Conservation (phyloP, 306 rosid species). For the Lupinus albus region DNA sequence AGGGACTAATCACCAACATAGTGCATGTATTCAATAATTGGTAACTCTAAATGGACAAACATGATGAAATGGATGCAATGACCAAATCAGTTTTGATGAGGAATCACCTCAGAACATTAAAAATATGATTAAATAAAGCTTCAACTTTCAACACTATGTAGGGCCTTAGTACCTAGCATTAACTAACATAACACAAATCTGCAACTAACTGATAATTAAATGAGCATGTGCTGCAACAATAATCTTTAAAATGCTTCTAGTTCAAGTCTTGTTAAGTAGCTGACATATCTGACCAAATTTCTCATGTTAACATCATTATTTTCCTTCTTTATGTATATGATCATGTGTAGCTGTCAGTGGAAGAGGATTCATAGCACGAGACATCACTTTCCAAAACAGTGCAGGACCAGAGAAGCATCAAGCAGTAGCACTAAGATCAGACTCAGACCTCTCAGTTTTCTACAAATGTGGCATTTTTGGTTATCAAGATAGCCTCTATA, state of each 20-base stretch:
- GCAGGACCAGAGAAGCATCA: conserved; percentile 86
- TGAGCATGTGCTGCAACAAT: conserved; percentile 21
- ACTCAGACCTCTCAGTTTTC: conserved; percentile 80
- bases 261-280: neutral
- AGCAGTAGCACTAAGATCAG: conserved; percentile 89
- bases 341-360: conserved; percentile 76
- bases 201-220: conserved; percentile 24
- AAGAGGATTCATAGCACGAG: conserved; percentile 80
- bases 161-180: conserved; percentile 6
- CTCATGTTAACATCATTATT: neutral
- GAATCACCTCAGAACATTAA: neutral
- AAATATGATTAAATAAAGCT: neutral
- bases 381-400: conserved; percentile 72
- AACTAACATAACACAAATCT: neutral
- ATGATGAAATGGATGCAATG: neutral
- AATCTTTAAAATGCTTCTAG: neutral
- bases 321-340: neutral
- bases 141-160: neutral
- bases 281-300: neutral
- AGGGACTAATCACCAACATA: neutral
- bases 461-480: conserved; percentile 65
- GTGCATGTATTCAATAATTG: neutral
- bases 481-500: conserved; percentile 78
- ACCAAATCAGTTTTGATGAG: conserved; percentile 10
- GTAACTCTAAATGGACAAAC: no score